phyloP scores from a whole-genome alignment of 2,329 filamentous ascomycete species.

The Geoglossum cookeanum region DNA sequence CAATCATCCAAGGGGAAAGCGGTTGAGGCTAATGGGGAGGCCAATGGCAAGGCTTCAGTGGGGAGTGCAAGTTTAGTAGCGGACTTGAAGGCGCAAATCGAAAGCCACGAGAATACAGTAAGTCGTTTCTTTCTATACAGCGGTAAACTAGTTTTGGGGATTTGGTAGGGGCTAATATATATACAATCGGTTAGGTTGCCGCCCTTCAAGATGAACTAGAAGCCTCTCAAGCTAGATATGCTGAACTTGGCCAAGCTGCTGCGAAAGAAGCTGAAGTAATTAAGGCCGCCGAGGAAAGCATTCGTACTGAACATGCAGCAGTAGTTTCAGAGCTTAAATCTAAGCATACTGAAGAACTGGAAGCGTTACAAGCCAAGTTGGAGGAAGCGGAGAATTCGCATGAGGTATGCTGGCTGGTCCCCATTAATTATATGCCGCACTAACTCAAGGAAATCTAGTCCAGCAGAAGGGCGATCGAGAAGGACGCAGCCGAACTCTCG shows the following conservation, averaged over 20 bases:
- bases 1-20: background rate
- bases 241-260: background rate
- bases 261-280: background rate
- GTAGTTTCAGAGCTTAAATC: background rate
- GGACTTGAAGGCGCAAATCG: background rate
- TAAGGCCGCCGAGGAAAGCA: background rate
- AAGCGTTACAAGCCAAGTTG: background rate
- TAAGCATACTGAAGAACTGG: background rate
- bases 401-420: background rate
- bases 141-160: background rate
- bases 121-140: background rate
- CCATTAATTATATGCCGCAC: background rate
- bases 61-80: background rate
- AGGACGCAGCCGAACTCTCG: background rate
- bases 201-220: background rate
- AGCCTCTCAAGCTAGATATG: background rate
- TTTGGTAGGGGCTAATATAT: background rate
- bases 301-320: background rate
- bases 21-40: background rate
- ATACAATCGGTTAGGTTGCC: background rate
- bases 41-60: background rate
- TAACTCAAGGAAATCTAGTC: background rate
- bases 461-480: background rate
- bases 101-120: background rate
- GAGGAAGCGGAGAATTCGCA: background rate